Evolutionary conservation across 108 stramenopile species (phyloP), one percentile per base, ranked within the genome.

Genomic region (Nitzschia putrida): DNA sequence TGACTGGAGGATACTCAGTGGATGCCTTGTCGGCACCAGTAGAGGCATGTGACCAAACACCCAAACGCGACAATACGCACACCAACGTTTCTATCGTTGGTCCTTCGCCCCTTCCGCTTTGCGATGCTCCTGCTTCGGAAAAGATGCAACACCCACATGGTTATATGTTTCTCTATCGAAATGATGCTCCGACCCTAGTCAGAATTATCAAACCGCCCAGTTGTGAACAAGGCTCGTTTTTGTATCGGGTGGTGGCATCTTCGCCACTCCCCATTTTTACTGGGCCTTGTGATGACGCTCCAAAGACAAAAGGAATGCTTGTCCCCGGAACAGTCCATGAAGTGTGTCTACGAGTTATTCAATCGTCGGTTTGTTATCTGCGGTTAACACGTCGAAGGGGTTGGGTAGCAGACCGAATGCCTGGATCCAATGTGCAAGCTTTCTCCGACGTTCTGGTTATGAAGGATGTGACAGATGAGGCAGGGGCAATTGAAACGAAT

Each of bases 1-100:
- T 94, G 34, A 94, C 93, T 8, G 88, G 90, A 66, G 93, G 88
- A 40, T 91, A 94, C 66, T 77, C 85, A 8, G 57, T 88, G 22
- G 87, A 89, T 66, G 64, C 66, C 9, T 25, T 23, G 34, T 39
- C 69, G 54, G 41, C 55, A 51, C 21, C 61, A 14, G 61, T 61
- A 0, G 57, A 40, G 7, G 64, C 57, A 6, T 39, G 56, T 26
- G 66, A 70, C 25, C 20, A 51, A 52, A 69, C 68, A 64, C 81
- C 77, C 16, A 78, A 64, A 64, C 66, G 72, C 10, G 60, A 42
- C 16, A 80, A 80, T 52, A 61, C 40, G 40, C 75, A 69, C n/a
- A 13, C 29, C 9, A 53, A 21, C 42, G 20, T 68, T 6, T 43
- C 67, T 4, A 26, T 43, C 24, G 7, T 68, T 8, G 51, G 67